These are phyloP conservation scores for Ophiostoma tasmaniense DNA, from an alignment of 2,329 filamentous ascomycete species.

Conservation along the genomic window DNA sequence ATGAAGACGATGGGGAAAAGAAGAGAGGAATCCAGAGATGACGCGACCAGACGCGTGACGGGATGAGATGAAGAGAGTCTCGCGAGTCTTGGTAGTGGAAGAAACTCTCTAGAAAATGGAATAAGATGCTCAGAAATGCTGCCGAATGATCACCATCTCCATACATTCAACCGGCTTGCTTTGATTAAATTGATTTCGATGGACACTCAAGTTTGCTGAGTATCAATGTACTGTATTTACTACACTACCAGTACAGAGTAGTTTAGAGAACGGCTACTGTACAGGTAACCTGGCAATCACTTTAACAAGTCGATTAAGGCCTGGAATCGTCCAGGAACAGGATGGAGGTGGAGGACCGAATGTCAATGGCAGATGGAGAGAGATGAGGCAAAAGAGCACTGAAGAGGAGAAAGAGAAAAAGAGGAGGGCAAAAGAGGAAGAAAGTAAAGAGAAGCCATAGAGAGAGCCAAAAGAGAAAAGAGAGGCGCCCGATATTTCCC, in stretches of 20 bases:
- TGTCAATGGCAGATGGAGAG: not conserved
- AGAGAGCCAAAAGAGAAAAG: not conserved
- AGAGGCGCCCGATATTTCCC: slow-evolving; percentile 2
- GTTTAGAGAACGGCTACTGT: not conserved
- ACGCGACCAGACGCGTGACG: not conserved
- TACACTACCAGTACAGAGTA: not conserved
- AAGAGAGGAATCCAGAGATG: not conserved
- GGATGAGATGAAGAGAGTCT: not conserved
- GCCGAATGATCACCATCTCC: not conserved
- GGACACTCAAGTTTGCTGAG: not conserved
- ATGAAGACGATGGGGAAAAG: not conserved
- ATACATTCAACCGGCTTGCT: not conserved
- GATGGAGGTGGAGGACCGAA: not conserved
- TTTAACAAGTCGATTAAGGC: not conserved
- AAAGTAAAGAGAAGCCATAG: no score
- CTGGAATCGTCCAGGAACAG: not conserved
- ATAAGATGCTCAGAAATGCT: not conserved
- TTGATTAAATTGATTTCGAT: not conserved
- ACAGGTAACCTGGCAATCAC: not conserved
- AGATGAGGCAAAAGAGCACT: not conserved
- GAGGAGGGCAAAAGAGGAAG: no score
- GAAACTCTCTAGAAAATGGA: not conserved
- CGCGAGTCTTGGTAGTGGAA: not conserved
- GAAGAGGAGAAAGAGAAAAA: no score
- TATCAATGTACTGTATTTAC: not conserved